Conservation (phyloP, 2,329 filamentous ascomycete genomes). For the Myriosclerotinia duriaeana region DNA sequence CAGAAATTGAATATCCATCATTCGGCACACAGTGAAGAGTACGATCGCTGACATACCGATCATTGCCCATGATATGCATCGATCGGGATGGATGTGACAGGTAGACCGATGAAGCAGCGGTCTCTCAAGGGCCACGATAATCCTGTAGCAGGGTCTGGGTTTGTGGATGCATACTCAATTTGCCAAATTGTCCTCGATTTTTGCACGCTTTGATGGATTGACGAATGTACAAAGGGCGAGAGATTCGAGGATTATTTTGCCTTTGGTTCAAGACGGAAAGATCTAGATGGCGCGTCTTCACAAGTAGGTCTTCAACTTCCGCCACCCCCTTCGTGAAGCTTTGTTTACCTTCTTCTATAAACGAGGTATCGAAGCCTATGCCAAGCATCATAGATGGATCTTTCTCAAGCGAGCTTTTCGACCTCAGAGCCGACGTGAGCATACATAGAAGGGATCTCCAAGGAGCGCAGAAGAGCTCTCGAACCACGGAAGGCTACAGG, state of each 20-base stretch:
- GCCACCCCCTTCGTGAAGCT: background rate
- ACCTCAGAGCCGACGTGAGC: background rate
- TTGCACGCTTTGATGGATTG: background rate
- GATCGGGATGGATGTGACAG: background rate
- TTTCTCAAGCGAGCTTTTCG: background rate
- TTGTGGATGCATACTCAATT: background rate
- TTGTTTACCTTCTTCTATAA: background rate
- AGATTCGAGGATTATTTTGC: background rate
- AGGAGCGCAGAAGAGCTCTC: background rate
- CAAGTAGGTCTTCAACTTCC: background rate
- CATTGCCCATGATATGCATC: background rate
- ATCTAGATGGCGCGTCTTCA: background rate
- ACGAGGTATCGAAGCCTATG: background rate
- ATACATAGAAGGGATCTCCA: background rate
- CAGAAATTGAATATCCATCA: background rate
- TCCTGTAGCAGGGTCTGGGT: background rate
- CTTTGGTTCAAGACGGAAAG: background rate
- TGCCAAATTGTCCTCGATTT: background rate
- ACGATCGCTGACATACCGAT: constrained; percentile 4
- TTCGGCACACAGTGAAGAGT: background rate
- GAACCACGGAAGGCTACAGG: background rate
- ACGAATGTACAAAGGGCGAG: background rate
- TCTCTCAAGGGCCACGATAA: background rate
- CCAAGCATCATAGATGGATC: background rate
- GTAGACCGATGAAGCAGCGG: background rate